Evolutionary conservation across 192 early-diverging fungal genomes (phyloP).

Genomic region (Podila horticola): DNA sequence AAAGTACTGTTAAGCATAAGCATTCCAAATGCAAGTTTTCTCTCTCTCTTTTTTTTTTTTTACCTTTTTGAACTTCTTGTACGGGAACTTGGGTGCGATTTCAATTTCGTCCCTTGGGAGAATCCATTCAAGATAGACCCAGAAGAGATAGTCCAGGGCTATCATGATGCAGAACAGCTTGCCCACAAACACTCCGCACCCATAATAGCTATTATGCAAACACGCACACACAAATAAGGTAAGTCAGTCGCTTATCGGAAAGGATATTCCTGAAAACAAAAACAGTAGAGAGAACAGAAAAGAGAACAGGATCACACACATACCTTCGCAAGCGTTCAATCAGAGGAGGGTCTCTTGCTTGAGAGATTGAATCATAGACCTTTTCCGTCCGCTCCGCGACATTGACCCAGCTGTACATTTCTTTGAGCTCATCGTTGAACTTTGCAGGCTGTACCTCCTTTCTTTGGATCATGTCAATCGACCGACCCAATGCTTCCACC

Average conservation of each 20-base stretch:
- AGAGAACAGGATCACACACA: background rate
- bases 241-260: background rate
- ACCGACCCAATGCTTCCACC: slow-evolving; percentile 72
- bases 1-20: background rate
- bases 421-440: slow-evolving; percentile 86
- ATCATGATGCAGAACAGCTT: slow-evolving; percentile 92
- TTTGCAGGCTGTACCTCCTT: slow-evolving; percentile 70
- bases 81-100: slow-evolving; percentile 72
- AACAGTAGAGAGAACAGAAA: background rate
- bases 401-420: slow-evolving; percentile 98
- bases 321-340: slow-evolving; percentile 79
- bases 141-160: slow-evolving; percentile 86
- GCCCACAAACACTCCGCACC: slow-evolving; percentile 90
- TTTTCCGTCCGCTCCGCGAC: slow-evolving; percentile 93
- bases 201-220: slow-evolving; percentile 70
- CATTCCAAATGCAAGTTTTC: background rate
- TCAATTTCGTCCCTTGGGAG: slow-evolving; percentile 82
- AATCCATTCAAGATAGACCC: slow-evolving; percentile 82
- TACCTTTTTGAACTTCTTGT: slow-evolving; percentile 66
- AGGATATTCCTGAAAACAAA: background rate
- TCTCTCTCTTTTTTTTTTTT: too few species aligned
- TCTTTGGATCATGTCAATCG: slow-evolving; percentile 75
- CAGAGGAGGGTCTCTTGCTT: slow-evolving; percentile 73
- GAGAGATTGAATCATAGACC: slow-evolving; percentile 83
- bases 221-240: background rate